These are phyloP conservation scores for Candida pseudofarinosa DNA, from an alignment of 805 yeast species.

Conservation along the genomic window DNA sequence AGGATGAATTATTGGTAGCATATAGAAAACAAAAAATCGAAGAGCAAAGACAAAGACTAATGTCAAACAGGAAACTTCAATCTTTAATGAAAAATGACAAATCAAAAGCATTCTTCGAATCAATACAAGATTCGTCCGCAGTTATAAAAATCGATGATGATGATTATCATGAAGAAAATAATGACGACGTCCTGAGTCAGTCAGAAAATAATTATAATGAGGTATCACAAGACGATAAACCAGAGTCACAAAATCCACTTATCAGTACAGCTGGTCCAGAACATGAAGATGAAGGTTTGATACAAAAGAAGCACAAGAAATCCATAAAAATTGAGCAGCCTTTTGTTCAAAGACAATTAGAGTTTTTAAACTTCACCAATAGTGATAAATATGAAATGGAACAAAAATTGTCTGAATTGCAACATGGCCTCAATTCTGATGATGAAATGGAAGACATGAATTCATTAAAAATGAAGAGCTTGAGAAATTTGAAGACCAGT, in stretches of 20 bases:
- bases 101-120: conserved; percentile 63
- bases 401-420: conserved; percentile 28
- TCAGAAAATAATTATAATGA: not conserved
- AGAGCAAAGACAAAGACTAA: conserved; percentile 47
- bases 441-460: conserved; percentile 42
- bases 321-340: conserved; percentile 44
- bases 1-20: conserved; percentile 54
- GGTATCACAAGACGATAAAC: not conserved
- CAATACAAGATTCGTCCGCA: conserved; percentile 48
- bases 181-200: conserved; percentile 15
- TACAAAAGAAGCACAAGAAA: conserved; percentile 22
- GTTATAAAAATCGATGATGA: conserved; percentile 24
- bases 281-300: not conserved
- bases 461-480: conserved; percentile 42
- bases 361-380: conserved; percentile 37
- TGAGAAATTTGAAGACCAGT: conserved; percentile 22
- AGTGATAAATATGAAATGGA: conserved; percentile 31
- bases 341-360: conserved; percentile 53
- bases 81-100: conserved; percentile 49
- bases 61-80: conserved; percentile 42
- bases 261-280: conserved; percentile 1
- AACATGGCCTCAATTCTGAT: conserved; percentile 37
- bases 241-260: conserved; percentile 3
- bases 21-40: conserved; percentile 39
- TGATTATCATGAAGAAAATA: conserved; percentile 18